A percentile compares a stretch with the other conserved stretches of the same genome.
These are phyloP conservation scores for Coemansia sp. DNA, from an alignment of 192 early-diverging fungal species.

Conservation along the genomic window DNA sequence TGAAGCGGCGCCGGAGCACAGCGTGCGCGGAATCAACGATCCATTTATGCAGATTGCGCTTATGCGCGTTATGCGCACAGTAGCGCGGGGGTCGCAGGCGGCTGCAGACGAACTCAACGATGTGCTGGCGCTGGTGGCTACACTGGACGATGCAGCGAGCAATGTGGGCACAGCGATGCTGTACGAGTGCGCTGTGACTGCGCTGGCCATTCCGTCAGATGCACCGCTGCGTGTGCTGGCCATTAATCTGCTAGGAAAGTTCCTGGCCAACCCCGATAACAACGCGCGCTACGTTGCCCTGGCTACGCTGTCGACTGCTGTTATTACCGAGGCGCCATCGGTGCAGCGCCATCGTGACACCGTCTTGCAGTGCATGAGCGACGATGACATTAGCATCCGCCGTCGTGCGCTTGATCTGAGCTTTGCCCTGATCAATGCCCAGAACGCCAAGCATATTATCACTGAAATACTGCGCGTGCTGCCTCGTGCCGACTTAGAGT, in stretches of 20 bases:
- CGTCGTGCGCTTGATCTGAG: conserved; percentile 93
- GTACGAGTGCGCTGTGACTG: conserved; percentile 96
- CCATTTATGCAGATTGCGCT: conserved; percentile 97
- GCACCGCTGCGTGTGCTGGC: conserved; percentile 88
- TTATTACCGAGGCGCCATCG: conserved; percentile 85
- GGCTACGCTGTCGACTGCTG: conserved; percentile 90
- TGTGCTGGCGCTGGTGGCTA: conserved; percentile 94
- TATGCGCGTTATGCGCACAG: conserved; percentile 82
- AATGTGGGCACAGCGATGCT: conserved; percentile 98
- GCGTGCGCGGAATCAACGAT: conserved; percentile 94
- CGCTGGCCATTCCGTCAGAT: conserved; percentile 93
- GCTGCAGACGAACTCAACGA: conserved; percentile 94
- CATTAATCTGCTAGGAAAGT: conserved; percentile 97
- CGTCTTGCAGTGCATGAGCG: conserved; percentile 91
- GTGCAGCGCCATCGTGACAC: conserved; percentile 97
- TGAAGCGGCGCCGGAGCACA: conserved; percentile 90
- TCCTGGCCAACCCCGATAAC: conserved; percentile 93
- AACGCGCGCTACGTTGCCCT: conserved; percentile 99
- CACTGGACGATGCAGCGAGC: conserved; percentile 89
- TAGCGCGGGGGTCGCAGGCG: conserved; percentile 79
- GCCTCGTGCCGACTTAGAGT: conserved; percentile 86
- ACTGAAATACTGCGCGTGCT: conserved; percentile 91
- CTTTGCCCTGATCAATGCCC: conserved; percentile 92
- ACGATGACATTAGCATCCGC: conserved; percentile 95
- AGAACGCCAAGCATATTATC: conserved; percentile 91